A percentile compares a stretch with the other conserved stretches of the same genome.
Evolutionary conservation across 441 rosid genomes (phyloP).

Genomic region (Pelargonium myrrhifolium): DNA sequence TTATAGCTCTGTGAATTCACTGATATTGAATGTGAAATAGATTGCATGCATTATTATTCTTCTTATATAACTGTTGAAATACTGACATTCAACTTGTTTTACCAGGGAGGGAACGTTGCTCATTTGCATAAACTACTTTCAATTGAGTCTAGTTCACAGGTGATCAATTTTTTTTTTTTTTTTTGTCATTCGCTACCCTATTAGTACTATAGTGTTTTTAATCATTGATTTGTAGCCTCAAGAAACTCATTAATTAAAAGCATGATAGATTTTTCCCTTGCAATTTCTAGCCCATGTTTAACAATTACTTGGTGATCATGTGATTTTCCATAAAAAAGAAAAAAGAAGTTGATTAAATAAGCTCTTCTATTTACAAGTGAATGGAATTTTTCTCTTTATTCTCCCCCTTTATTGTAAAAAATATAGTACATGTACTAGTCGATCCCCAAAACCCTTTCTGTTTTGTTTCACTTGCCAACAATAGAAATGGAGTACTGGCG

Average conservation of each 20-base stretch:
- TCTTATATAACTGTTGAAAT: background rate
- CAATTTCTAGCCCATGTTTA: too few relatives aligned
- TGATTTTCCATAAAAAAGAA: too few relatives aligned
- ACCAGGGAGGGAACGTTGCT: slow-evolving; percentile 86
- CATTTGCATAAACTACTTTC: slow-evolving; percentile 96
- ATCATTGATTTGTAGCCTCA: background rate
- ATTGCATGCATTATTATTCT: background rate
- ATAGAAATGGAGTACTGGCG: too few relatives aligned
- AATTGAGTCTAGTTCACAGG: slow-evolving; percentile 94
- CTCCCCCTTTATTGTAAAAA: too few relatives aligned
- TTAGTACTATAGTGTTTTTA: background rate
- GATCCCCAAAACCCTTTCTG: too few relatives aligned
- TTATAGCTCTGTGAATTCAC: background rate
- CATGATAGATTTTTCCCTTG: too few relatives aligned
- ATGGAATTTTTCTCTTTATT: too few relatives aligned
- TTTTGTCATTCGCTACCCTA: background rate
- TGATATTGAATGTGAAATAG: background rate
- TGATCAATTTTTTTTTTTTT: slow-evolving; percentile 17
- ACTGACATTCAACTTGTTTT: slow-evolving; percentile 9
- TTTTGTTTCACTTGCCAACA: too few relatives aligned
- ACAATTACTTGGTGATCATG: too few relatives aligned
- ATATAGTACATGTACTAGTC: too few relatives aligned
- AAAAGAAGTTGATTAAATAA: too few relatives aligned
- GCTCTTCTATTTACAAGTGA: too few relatives aligned
- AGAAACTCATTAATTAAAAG: background rate